Percentiles rank a stretch among this genome's conserved stretches.
Evolutionary conservation across 2,329 filamentous ascomycete genomes (phyloP).

Genomic region (Massarina eburnea): DNA sequence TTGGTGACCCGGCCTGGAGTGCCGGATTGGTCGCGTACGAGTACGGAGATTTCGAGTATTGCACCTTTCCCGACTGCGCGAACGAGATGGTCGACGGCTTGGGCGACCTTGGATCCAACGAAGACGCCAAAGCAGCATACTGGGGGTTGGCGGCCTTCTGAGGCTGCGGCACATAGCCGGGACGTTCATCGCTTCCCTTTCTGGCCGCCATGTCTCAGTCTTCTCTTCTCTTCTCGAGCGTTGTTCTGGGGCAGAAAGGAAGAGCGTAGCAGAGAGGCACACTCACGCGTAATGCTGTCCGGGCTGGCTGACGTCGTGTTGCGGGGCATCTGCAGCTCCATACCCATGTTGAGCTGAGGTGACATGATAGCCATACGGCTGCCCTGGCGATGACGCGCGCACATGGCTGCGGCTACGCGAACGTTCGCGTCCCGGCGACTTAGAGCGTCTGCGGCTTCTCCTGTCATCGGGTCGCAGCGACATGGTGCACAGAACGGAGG

Average conservation of each 20-base stretch:
- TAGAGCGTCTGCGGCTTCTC: slow-evolving; percentile 45
- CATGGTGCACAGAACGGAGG: slow-evolving; percentile 23
- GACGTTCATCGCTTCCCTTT: slow-evolving; percentile 39
- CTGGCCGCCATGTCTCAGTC: slow-evolving; percentile 39
- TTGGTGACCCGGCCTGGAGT: slow-evolving; percentile 21
- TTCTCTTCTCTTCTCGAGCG: slow-evolving; percentile 1
- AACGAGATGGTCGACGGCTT: slow-evolving; percentile 22
- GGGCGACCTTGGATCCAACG: slow-evolving; percentile 7
- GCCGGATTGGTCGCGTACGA: slow-evolving; percentile 28
- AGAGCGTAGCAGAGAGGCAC: slow-evolving; percentile 13
- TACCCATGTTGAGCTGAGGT: slow-evolving; percentile 15
- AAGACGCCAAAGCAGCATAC: slow-evolving; percentile 12
- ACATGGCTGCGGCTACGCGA: slow-evolving; percentile 46
- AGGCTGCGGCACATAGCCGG: slow-evolving; percentile 38
- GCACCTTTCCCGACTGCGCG: slow-evolving; percentile 26
- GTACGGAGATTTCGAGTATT: slow-evolving; percentile 36
- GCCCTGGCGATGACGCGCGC: slow-evolving; percentile 38
- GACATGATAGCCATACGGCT: slow-evolving; percentile 25
- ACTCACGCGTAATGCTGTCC: slow-evolving; percentile 39
- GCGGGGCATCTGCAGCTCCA: slow-evolving; percentile 33
- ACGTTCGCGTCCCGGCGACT: slow-evolving; percentile 44
- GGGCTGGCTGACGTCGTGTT: slow-evolving; percentile 47
- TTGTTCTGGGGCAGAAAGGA: background rate
- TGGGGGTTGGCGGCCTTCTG: slow-evolving; percentile 21
- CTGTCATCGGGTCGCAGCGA: slow-evolving; percentile 47